Conservation (phyloP, 805 yeast genomes). For the Zygosaccharomyces kombuchaensis region DNA sequence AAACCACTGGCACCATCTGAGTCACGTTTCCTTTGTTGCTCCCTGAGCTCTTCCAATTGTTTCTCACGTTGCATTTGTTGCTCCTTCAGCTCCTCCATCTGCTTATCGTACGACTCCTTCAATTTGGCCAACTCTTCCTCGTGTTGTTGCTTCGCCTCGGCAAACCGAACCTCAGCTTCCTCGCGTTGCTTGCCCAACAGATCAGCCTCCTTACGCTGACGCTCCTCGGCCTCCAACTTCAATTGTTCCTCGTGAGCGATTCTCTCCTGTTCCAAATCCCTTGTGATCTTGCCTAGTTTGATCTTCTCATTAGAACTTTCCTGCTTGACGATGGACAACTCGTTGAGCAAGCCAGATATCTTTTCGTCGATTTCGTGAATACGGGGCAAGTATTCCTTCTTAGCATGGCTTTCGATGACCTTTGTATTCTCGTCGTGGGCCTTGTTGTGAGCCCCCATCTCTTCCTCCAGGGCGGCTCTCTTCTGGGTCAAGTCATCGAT, state of each 20-base stretch:
- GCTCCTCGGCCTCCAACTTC: slow-evolving; percentile 26
- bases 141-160: slow-evolving; percentile 19
- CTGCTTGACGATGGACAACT: slow-evolving; percentile 27
- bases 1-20: not conserved
- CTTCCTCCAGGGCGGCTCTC: slow-evolving; percentile 17
- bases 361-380: slow-evolving; percentile 24
- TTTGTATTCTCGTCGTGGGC: slow-evolving; percentile 17
- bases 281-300: slow-evolving; percentile 25
- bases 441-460: slow-evolving; percentile 18
- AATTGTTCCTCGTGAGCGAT: slow-evolving; percentile 26
- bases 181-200: slow-evolving; percentile 25
- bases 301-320: slow-evolving; percentile 29
- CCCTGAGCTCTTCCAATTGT: slow-evolving; percentile 17
- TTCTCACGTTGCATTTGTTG: slow-evolving; percentile 13
- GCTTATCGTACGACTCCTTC: slow-evolving; percentile 20
- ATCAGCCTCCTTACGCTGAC: slow-evolving; percentile 24
- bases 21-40: slow-evolving; percentile 8
- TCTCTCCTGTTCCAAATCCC: slow-evolving; percentile 28
- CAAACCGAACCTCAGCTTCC: slow-evolving; percentile 22
- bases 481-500: slow-evolving; percentile 18
- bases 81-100: slow-evolving; percentile 16
- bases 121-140: slow-evolving; percentile 21
- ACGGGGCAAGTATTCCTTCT: slow-evolving; percentile 25
- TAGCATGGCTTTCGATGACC: slow-evolving; percentile 18
- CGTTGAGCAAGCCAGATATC: slow-evolving; percentile 19